phyloP scores from a whole-genome alignment of 2,329 filamentous ascomycete species.

The Zymoseptoria pseudotritici region DNA sequence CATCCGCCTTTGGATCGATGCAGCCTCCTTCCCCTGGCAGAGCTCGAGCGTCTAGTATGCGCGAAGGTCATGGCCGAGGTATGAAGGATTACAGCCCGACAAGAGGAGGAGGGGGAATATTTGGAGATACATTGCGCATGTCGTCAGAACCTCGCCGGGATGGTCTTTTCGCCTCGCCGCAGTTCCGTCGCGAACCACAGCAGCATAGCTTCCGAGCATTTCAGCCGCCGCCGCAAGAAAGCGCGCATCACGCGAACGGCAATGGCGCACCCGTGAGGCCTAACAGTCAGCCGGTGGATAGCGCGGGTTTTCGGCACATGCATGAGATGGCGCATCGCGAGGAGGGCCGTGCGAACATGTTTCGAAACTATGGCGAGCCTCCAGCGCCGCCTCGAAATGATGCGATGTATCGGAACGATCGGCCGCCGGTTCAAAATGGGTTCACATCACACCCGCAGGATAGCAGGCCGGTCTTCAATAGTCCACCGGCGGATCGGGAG shows the following conservation, averaged over 20 bases:
- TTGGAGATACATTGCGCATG: constrained; percentile 21
- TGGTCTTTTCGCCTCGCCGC: constrained; percentile 27
- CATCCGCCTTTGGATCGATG: constrained; percentile 35
- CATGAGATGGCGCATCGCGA: constrained; percentile 19
- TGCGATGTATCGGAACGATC: constrained; percentile 17
- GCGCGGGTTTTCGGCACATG: constrained; percentile 9
- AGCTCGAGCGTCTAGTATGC: constrained; percentile 32
- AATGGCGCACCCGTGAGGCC: constrained; percentile 22
- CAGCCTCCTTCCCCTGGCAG: constrained; percentile 41
- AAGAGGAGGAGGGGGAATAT: constrained; percentile 10
- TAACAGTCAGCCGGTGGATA: constrained; percentile 30
- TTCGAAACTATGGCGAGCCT: constrained; percentile 22
- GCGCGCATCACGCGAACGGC: constrained; percentile 17
- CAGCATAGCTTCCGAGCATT: constrained; percentile 26
- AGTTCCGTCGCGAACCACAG: constrained; percentile 24
- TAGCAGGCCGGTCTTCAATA: constrained; percentile 15
- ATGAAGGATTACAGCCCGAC: constrained; percentile 22
- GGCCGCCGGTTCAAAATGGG: constrained; percentile 19
- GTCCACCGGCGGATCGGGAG: constrained; percentile 24
- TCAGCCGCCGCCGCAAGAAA: constrained; percentile 18
- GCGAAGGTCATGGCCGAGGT: constrained; percentile 22
- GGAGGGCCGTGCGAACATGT: constrained; percentile 17
- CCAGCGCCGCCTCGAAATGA: constrained; percentile 11
- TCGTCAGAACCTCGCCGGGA: constrained; percentile 23
- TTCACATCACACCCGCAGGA: constrained; percentile 23